phyloP scores from a whole-genome alignment of 345 rosid species.

The Turritis glabra region DNA sequence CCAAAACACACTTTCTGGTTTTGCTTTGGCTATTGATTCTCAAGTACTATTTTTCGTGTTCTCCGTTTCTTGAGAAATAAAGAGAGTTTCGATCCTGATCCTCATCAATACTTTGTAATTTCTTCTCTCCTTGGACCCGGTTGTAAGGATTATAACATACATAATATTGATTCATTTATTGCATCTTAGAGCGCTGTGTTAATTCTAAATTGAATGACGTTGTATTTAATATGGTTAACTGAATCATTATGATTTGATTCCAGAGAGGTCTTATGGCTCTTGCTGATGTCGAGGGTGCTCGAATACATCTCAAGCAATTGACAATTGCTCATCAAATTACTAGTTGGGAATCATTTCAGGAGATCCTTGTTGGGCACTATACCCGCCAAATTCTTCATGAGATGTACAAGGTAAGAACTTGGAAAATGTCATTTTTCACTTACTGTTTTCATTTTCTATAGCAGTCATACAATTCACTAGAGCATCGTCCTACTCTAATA shows the following conservation, averaged over 20 bases:
- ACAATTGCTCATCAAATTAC: constrained; percentile 84
- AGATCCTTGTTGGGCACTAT: constrained; percentile 81
- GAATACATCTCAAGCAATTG: constrained; percentile 77
- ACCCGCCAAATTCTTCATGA: constrained; percentile 89
- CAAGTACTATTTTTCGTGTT: neutral
- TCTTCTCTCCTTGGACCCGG: constrained; percentile 8
- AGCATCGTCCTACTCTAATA: neutral
- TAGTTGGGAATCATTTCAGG: constrained; percentile 92
- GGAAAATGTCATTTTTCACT: neutral
- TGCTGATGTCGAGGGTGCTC: constrained; percentile 95
- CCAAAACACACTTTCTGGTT: neutral
- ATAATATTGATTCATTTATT: constrained; percentile 11
- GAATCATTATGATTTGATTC: constrained; percentile 24
- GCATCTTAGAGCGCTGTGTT: neutral
- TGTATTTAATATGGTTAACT: neutral
- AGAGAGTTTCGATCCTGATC: neutral
- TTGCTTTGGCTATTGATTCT: neutral
- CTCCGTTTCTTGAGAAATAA: neutral
- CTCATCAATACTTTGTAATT: neutral
- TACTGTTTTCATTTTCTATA: constrained; percentile 2
- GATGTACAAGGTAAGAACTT: constrained; percentile 78
- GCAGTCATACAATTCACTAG: constrained; percentile 10
- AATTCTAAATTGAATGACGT: neutral
- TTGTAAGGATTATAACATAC: neutral
- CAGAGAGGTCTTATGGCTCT: constrained; percentile 98